phyloP scores from a whole-genome alignment of 306 rosid species.

The Cyclanthera cordifolia region DNA sequence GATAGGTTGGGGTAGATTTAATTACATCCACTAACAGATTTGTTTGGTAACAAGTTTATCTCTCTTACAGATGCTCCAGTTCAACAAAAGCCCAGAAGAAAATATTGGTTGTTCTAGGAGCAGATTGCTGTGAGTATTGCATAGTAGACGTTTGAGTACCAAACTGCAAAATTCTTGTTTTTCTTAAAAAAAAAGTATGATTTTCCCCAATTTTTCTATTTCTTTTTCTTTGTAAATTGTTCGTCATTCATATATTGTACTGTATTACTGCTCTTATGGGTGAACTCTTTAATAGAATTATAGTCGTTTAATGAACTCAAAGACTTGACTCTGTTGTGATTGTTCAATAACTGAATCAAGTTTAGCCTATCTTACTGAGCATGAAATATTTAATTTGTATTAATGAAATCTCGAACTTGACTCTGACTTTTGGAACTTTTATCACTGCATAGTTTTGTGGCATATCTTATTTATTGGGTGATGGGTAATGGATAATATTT shows the following conservation, averaged over 20 bases:
- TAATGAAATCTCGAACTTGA: background rate
- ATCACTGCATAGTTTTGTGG: conserved; percentile 1
- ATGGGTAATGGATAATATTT: conserved; percentile 2
- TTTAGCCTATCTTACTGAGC: conserved; percentile 4
- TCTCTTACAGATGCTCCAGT: conserved; percentile 46
- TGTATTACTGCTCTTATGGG: background rate
- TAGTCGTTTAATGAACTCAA: background rate
- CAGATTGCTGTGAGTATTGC: background rate
- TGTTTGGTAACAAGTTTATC: conserved; percentile 12
- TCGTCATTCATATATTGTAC: background rate
- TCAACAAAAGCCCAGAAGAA: conserved; percentile 52
- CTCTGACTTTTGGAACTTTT: background rate
- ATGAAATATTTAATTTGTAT: background rate
- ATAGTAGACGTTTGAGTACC: background rate
- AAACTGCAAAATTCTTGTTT: conserved; percentile 12
- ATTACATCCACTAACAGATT: no score
- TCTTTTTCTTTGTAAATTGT: background rate
- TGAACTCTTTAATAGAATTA: background rate
- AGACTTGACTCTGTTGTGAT: no score
- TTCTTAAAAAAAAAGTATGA: background rate
- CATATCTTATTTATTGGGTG: conserved; percentile 13
- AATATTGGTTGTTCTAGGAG: conserved; percentile 73
- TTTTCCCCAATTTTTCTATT: background rate
- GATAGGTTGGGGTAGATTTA: no score
- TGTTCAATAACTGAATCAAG: background rate